Percentiles rank a stretch among this genome's conserved stretches.
Conservation (phyloP, 345 rosid species). For the Lagerstroemia speciosa region DNA sequence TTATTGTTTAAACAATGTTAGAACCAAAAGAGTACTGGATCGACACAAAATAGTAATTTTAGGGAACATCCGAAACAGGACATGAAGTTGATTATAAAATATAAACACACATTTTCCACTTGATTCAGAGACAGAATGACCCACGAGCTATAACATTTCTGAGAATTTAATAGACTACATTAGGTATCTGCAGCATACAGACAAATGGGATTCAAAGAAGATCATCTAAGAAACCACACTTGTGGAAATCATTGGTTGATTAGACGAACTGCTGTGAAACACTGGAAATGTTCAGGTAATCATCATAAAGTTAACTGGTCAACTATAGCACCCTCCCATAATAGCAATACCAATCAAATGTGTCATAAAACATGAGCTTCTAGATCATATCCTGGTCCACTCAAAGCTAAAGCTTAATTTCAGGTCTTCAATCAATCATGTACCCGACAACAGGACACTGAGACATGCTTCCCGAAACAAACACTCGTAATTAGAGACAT, state of each 20-base stretch:
- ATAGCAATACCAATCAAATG: neutral
- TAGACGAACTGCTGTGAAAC: neutral
- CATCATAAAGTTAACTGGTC: neutral
- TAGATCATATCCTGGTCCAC: neutral
- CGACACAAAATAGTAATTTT: neutral
- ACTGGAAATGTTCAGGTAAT: neutral
- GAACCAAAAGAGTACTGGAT: neutral
- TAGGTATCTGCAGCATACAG: too few relatives aligned
- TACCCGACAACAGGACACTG: neutral
- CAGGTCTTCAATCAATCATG: neutral
- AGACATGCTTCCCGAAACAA: neutral
- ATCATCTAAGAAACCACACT: neutral
- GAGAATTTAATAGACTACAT: too few relatives aligned
- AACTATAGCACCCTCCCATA: neutral
- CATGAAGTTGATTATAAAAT: neutral
- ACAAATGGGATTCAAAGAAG: too few relatives aligned
- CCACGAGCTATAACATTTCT: too few relatives aligned
- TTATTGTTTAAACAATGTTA: slow-evolving; percentile 8
- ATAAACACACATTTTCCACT: neutral
- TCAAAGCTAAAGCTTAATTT: neutral
- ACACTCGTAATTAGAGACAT: neutral
- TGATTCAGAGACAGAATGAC: neutral
- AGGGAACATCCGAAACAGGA: neutral
- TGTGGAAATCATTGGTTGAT: neutral
- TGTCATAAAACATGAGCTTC: neutral